These are phyloP conservation scores for Pythium brachiatum DNA, from an alignment of 352 stramenopile species.

Conservation along the genomic window DNA sequence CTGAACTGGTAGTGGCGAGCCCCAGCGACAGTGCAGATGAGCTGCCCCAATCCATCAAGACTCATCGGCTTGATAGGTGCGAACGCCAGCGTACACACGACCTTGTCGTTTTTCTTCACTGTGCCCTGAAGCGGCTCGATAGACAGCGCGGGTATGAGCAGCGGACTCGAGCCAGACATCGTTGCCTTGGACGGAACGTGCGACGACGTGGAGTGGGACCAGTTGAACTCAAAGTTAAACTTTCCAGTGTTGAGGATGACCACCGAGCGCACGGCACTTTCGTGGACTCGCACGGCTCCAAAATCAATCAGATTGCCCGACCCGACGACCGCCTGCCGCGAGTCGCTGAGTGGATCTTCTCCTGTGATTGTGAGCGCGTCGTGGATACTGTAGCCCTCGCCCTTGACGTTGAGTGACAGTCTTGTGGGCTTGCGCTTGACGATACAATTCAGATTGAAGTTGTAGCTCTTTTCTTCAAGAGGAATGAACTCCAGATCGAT, in stretches of 20 bases:
- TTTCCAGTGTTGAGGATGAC: constrained; percentile 91
- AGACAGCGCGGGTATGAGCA: constrained; percentile 38
- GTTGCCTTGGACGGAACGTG: not conserved
- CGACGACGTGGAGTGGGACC: constrained; percentile 32
- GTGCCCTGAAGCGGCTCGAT: constrained; percentile 80
- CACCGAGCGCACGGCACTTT: constrained; percentile 59
- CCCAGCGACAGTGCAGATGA: constrained; percentile 85
- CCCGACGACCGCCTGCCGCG: constrained; percentile 27
- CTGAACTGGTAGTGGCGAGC: constrained; percentile 80
- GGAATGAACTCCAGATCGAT: constrained; percentile 91
- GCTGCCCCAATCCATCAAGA: constrained; percentile 58
- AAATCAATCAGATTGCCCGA: constrained; percentile 76
- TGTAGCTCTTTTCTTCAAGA: constrained; percentile 90
- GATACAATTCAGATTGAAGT: constrained; percentile 91
- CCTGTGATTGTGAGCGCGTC: constrained; percentile 52
- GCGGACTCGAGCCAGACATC: constrained; percentile 4
- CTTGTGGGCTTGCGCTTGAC: constrained; percentile 91
- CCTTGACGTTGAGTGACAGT: constrained; percentile 93
- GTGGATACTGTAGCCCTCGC: constrained; percentile 93
- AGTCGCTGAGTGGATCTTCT: constrained; percentile 41
- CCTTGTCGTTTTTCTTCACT: constrained; percentile 87
- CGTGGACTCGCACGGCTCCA: constrained; percentile 84
- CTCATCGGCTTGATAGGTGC: constrained; percentile 65
- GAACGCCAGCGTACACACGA: constrained; percentile 73
- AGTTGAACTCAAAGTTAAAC: constrained; percentile 95